Evolutionary conservation across 1,139 yeast species (phyloP).

Genomic region (Lodderomyces margitis): DNA sequence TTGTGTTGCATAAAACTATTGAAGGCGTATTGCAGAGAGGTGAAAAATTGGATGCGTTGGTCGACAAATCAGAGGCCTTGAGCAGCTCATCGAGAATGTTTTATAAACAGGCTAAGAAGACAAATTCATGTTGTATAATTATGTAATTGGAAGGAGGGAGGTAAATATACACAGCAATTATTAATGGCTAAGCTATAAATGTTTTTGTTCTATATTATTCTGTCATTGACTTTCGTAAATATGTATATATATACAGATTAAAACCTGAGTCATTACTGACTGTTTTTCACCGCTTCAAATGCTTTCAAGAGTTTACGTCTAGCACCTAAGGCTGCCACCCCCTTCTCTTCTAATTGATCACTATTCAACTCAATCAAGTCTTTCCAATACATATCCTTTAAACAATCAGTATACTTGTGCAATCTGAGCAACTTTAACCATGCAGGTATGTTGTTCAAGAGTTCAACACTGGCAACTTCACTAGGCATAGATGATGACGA

Average conservation of each 20-base stretch:
- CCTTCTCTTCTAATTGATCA: constrained; percentile 65
- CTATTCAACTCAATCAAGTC: constrained; percentile 73
- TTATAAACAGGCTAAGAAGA: constrained; percentile 95
- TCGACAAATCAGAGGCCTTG: constrained; percentile 91
- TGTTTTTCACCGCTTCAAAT: constrained; percentile 67
- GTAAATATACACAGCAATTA: no score
- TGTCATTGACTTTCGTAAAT: constrained; percentile 1
- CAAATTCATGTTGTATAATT: constrained; percentile 91
- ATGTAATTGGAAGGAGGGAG: constrained; percentile 41
- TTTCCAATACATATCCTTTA: constrained; percentile 75
- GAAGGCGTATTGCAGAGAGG: constrained; percentile 95
- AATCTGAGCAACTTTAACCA: constrained; percentile 89
- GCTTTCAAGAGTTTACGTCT: constrained; percentile 89
- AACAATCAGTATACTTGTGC: constrained; percentile 88
- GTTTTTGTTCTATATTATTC: not conserved
- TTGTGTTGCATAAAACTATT: constrained; percentile 91
- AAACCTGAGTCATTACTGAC: not conserved
- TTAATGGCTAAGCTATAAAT: constrained; percentile 12
- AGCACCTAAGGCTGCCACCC: constrained; percentile 94
- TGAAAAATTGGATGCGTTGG: constrained; percentile 89
- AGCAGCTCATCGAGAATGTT: constrained; percentile 89
- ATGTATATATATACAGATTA: constrained; percentile 3
- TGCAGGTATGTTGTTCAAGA: constrained; percentile 78
- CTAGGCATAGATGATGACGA: constrained; percentile 48
- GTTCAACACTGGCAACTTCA: constrained; percentile 61